These are phyloP conservation scores for baker's yeast (Saccharomyces cerevisiae) DNA, from an alignment of 805 yeast genomes.

Conservation along the genomic window DNA sequence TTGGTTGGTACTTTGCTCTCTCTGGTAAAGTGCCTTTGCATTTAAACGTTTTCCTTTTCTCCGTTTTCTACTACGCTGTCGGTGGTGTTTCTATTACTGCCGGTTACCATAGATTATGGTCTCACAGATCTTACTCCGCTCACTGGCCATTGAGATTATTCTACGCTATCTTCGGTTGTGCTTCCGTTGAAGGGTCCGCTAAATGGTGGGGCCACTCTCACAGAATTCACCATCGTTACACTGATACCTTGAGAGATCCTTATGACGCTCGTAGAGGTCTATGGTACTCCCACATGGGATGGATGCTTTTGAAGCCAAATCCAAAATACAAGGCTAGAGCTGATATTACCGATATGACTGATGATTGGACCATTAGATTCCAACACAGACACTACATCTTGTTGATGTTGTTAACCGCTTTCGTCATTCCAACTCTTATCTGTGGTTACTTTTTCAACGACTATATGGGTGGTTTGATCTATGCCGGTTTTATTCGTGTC, in stretches of 20 bases:
- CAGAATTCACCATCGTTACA: conserved; percentile 79
- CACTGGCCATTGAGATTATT: conserved; percentile 51
- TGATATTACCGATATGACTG: conserved; percentile 68
- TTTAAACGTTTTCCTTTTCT: conserved; percentile 38
- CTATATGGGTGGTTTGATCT: conserved; percentile 64
- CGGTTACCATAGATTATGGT: conserved; percentile 74
- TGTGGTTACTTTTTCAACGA: conserved; percentile 53
- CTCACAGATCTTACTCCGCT: conserved; percentile 68
- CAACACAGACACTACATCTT: conserved; percentile 72
- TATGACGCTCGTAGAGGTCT: conserved; percentile 79
- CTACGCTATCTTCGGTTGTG: conserved; percentile 73
- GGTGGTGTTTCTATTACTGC: conserved; percentile 76
- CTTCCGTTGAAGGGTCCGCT: conserved; percentile 76
- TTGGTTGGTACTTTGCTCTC: conserved; percentile 42
- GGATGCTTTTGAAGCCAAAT: conserved; percentile 77
- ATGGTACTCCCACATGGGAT: conserved; percentile 79
- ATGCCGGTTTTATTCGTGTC: conserved; percentile 66
- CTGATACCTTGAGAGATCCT: conserved; percentile 77
- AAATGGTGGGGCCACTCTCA: conserved; percentile 88
- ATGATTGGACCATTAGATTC: conserved; percentile 70
- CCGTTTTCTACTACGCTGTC: conserved; percentile 44
- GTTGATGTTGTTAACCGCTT: conserved; percentile 53
- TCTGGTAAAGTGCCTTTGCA: conserved; percentile 40
- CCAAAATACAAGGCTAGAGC: conserved; percentile 78
- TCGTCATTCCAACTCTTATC: conserved; percentile 51